Conservation (phyloP, 768 basidiomycete species). For the Suillus americanus region DNA sequence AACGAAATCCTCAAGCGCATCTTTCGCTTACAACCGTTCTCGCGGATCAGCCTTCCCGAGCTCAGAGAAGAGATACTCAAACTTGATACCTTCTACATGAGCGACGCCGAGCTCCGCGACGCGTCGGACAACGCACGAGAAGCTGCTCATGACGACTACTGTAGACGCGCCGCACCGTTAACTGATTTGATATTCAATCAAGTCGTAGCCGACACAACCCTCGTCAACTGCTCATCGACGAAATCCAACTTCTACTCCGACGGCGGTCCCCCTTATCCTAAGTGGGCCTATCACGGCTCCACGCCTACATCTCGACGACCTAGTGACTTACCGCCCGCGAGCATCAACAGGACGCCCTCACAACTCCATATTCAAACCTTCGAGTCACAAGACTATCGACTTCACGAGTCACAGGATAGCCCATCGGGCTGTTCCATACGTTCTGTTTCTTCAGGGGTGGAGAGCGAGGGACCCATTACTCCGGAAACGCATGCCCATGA, state of each 20-base stretch:
- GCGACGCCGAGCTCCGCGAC: slow-evolving; percentile 42
- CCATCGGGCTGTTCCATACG: neutral
- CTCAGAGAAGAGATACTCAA: slow-evolving; percentile 55
- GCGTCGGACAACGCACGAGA: slow-evolving; percentile 22
- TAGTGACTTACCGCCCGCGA: neutral
- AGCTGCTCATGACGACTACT: neutral
- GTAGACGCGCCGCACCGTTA: neutral
- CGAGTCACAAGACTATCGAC: neutral
- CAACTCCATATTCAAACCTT: neutral
- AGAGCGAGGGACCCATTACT: slow-evolving; percentile 49
- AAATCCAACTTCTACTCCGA: slow-evolving; percentile 3
- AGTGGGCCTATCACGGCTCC: slow-evolving; percentile 1
- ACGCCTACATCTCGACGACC: neutral
- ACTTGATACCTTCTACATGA: slow-evolving; percentile 63
- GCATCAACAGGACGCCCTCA: neutral
- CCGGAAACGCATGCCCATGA: slow-evolving; percentile 43
- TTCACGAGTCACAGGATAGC: neutral
- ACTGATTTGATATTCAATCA: slow-evolving; percentile 1
- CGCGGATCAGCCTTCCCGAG: slow-evolving; percentile 62
- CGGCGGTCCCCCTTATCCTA: slow-evolving; percentile 1
- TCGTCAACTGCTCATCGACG: neutral
- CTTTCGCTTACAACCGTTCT: slow-evolving; percentile 63
- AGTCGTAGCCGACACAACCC: neutral
- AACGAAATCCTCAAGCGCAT: slow-evolving; percentile 69
- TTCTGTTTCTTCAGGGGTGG: slow-evolving; percentile 9